Evolutionary conservation across 2,329 filamentous ascomycete genomes (phyloP).

Genomic region (Aspergillus sp.): DNA sequence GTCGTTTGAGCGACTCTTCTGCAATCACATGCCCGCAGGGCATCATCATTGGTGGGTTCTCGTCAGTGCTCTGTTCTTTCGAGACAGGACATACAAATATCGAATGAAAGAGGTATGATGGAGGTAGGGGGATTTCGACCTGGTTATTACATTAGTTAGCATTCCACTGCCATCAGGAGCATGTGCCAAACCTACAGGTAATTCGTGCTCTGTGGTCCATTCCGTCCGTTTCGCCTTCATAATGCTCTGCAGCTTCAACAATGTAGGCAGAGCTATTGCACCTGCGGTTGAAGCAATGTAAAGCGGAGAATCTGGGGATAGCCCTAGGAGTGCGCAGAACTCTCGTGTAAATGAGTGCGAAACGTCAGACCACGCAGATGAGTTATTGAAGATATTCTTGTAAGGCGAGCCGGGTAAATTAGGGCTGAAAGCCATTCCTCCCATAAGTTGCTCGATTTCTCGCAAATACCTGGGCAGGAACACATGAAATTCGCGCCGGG

Average conservation of each 20-base stretch:
- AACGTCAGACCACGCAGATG: conserved; percentile 77
- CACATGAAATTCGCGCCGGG: conserved; percentile 67
- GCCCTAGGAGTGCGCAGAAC: conserved; percentile 86
- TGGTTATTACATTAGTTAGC: conserved; percentile 24
- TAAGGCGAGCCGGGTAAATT: conserved; percentile 81
- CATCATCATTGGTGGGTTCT: conserved; percentile 95
- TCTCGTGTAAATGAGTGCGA: conserved; percentile 86
- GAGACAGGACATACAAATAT: conserved; percentile 98
- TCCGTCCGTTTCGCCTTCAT: conserved; percentile 88
- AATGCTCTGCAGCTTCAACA: conserved; percentile 84
- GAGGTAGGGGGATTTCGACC: conserved; percentile 66
- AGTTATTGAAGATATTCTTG: conserved; percentile 70
- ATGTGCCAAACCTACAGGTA: conserved; percentile 65
- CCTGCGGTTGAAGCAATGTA: conserved; percentile 92
- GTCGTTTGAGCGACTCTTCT: conserved; percentile 73
- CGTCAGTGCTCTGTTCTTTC: conserved; percentile 91
- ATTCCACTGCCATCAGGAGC: conserved; percentile 21
- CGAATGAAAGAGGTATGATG: conserved; percentile 75
- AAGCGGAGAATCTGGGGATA: conserved; percentile 88
- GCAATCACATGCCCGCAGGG: conserved; percentile 94
- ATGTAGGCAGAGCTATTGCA: conserved; percentile 81
- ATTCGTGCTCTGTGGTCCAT: conserved; percentile 89
- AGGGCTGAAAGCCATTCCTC: conserved; percentile 74
- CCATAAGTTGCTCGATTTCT: conserved; percentile 79
- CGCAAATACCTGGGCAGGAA: conserved; percentile 73